Evolutionary conservation across 352 stramenopile genomes (phyloP).

Genomic region (Phytophthora fragariaefolia): DNA sequence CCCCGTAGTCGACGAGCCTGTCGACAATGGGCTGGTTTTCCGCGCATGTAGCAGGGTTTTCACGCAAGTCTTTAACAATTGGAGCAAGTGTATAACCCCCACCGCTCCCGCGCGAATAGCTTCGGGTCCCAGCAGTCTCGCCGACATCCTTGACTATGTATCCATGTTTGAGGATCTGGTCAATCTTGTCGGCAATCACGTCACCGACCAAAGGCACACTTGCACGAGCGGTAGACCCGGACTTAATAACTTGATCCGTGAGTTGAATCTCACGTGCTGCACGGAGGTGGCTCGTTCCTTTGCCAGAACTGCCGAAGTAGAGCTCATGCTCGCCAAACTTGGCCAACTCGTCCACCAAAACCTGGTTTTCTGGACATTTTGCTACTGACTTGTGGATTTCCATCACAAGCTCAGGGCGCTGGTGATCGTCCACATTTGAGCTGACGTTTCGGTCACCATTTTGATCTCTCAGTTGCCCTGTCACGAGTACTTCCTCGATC

Average conservation of each 20-base stretch:
- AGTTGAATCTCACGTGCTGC: constrained; percentile 72
- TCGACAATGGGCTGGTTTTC: constrained; percentile 81
- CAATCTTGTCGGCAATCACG: constrained; percentile 81
- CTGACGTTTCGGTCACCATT: constrained; percentile 58
- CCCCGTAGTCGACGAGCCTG: constrained; percentile 70
- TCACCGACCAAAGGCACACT: constrained; percentile 64
- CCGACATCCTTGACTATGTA: constrained; percentile 61
- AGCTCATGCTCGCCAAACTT: constrained; percentile 80
- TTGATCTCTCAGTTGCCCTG: constrained; percentile 59
- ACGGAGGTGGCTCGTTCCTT: constrained; percentile 72
- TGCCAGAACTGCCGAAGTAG: constrained; percentile 73
- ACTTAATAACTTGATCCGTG: constrained; percentile 53
- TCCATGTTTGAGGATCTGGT: constrained; percentile 75
- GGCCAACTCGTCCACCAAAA: constrained; percentile 64
- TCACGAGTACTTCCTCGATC: constrained; percentile 64
- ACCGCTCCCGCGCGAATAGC: constrained; percentile 42
- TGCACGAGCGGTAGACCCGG: constrained; percentile 49
- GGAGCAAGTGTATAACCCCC: constrained; percentile 54
- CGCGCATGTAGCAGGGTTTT: constrained; percentile 56
- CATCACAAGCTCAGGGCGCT: constrained; percentile 50
- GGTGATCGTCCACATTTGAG: constrained; percentile 44
- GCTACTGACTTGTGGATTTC: constrained; percentile 53
- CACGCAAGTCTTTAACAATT: constrained; percentile 73
- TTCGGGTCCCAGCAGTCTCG: constrained; percentile 18
- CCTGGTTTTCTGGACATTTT: constrained; percentile 67